These are phyloP conservation scores for Emmonsiellopsis sp. DNA, from an alignment of 2,329 filamentous ascomycete species.

Conservation along the genomic window DNA sequence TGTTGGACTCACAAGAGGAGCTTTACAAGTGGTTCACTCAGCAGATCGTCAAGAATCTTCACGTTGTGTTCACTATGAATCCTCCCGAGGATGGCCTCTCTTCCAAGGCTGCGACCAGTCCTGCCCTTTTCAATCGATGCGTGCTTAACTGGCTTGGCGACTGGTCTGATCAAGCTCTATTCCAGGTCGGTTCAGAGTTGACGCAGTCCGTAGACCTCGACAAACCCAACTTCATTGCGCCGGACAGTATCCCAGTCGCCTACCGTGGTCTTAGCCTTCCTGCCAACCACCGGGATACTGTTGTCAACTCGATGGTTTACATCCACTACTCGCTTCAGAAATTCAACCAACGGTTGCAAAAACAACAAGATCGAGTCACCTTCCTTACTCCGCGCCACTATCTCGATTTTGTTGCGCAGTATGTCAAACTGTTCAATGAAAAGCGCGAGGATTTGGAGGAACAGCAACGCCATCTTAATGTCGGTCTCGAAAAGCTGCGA, in stretches of 20 bases:
- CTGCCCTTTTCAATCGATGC: conserved; percentile 97
- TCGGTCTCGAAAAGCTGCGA: conserved; percentile 91
- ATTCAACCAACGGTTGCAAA: conserved; percentile 79
- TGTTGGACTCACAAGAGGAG: conserved; percentile 95
- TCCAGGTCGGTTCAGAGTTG: conserved; percentile 92
- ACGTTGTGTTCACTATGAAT: conserved; percentile 99
- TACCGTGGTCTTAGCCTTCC: conserved; percentile 79
- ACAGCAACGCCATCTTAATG: conserved; percentile 95
- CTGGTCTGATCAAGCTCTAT: conserved; percentile 98
- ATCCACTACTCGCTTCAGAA: conserved; percentile 89
- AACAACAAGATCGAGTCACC: conserved; percentile 85
- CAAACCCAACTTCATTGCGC: conserved; percentile 71
- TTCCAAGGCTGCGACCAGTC: conserved; percentile 94
- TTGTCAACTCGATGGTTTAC: conserved; percentile 98
- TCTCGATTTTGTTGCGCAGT: conserved; percentile 95
- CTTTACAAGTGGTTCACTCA: conserved; percentile 99
- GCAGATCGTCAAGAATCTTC: conserved; percentile 96
- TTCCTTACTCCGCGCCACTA: conserved; percentile 95
- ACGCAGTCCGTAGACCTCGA: conserved; percentile 96
- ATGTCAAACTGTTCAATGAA: conserved; percentile 93
- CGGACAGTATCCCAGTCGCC: conserved; percentile 85
- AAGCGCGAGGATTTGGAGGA: conserved; percentile 98
- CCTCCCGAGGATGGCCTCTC: conserved; percentile 90
- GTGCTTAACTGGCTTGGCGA: conserved; percentile 99
- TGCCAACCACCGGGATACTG: conserved; percentile 78